Evolutionary conservation across 2,329 filamentous ascomycete genomes (phyloP).

Genomic region (Paracamarosporium sp.): DNA sequence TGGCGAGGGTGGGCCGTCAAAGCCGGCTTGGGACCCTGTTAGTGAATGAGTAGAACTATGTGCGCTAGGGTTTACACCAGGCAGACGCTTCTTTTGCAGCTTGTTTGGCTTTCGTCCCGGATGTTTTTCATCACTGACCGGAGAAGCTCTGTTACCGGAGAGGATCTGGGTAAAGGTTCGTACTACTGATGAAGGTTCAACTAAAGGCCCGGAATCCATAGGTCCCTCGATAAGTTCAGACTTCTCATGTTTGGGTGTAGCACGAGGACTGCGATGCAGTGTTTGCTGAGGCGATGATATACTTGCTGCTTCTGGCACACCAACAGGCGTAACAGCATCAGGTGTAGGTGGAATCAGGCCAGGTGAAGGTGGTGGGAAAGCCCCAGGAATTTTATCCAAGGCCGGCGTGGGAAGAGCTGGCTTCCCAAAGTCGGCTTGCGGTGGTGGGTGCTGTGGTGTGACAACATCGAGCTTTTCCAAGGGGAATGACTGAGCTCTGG

Average conservation of each 20-base stretch:
- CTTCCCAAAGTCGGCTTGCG: conserved; percentile 27
- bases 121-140: conserved; percentile 69
- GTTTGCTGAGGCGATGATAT: conserved; percentile 22
- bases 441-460: conserved; percentile 18
- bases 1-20: conserved; percentile 37
- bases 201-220: conserved; percentile 30
- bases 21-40: conserved; percentile 41
- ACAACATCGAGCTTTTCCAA: conserved; percentile 34
- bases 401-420: conserved; percentile 36
- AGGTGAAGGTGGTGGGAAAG: conserved; percentile 63
- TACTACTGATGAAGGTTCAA: conserved; percentile 33
- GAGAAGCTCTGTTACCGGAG: conserved; percentile 54
- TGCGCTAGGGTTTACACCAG: conserved; percentile 81
- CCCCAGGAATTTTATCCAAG: conserved; percentile 59
- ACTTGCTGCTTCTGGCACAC: conserved; percentile 24
- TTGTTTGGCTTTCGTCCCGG: conserved; percentile 81
- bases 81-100: conserved; percentile 83
- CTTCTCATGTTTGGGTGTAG: conserved; percentile 39
- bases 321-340: conserved; percentile 42
- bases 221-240: conserved; percentile 43
- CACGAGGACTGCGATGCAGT: conserved; percentile 27
- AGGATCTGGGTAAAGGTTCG: conserved; percentile 49
- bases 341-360: conserved; percentile 50
- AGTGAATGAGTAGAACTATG: conserved; percentile 88
- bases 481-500: conserved; percentile 27